Evolutionary conservation across 768 basidiomycete species (phyloP).

Genomic region (Kwoniella shandongensis): DNA sequence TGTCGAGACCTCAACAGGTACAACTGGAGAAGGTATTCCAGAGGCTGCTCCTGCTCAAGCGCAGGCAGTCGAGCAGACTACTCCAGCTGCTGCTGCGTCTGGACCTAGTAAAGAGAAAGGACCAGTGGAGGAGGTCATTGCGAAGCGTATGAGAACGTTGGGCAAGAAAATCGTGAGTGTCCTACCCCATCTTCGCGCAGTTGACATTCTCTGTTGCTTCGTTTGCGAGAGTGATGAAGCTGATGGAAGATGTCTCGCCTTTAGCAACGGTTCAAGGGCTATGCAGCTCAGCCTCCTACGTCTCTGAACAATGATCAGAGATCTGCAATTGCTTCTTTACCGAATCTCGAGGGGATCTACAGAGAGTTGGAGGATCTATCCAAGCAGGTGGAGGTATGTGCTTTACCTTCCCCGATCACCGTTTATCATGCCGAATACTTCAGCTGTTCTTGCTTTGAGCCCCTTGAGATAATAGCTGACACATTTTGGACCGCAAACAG

Average conservation of each 20-base stretch:
- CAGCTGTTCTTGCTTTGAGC: no score
- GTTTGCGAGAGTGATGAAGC: no score
- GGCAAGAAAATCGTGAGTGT: conserved; percentile 82
- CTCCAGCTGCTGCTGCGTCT: neutral
- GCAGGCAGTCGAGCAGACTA: conserved; percentile 1
- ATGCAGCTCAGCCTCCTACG: conserved; percentile 66
- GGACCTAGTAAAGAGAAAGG: conserved; percentile 43
- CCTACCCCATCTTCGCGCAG: conserved; percentile 64
- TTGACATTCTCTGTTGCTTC: no score
- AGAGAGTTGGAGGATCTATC: conserved; percentile 82
- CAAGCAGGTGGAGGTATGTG: conserved; percentile 74
- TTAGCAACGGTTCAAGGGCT: conserved; percentile 71
- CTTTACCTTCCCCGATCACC: no score
- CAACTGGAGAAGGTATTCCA: neutral
- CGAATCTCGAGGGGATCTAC: conserved; percentile 71
- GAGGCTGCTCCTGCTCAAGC: conserved; percentile 1
- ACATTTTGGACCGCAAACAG: no score
- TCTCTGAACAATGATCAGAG: conserved; percentile 88
- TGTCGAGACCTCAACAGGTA: neutral
- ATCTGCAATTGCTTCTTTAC: conserved; percentile 68
- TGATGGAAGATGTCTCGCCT: conserved; percentile 64
- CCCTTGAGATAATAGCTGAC: no score
- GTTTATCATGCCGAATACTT: no score
- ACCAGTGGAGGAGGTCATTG: conserved; percentile 73
- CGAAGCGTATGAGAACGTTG: conserved; percentile 72